Percentiles rank a stretch among this genome's conserved stretches.
Conservation (phyloP, 257 asterid genomes). For the Solanum acaule region DNA sequence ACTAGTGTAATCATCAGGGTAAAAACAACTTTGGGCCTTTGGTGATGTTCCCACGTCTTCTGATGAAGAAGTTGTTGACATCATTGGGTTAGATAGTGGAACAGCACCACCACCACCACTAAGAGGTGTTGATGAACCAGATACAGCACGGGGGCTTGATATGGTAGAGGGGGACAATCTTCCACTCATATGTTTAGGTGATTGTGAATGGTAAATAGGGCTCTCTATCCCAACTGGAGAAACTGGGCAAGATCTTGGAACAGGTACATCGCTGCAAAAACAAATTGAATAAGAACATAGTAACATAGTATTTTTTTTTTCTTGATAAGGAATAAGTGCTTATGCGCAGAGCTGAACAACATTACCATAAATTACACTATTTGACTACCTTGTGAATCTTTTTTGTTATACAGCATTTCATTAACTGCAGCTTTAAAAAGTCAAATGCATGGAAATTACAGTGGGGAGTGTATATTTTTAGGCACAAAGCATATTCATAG, state of each 20-base stretch:
- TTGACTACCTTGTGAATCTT: not conserved
- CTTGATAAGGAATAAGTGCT: not conserved
- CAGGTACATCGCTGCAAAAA: not conserved
- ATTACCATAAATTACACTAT: not conserved
- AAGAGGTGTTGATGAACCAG: conserved; percentile 18
- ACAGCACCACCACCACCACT: not conserved
- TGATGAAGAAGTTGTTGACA: not conserved
- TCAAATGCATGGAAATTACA: not conserved
- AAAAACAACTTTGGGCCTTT: not conserved
- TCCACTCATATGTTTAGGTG: conserved; percentile 16
- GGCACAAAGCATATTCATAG: not conserved
- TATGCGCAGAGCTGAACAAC: not conserved
- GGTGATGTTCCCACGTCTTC: not conserved
- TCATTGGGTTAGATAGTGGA: not conserved
- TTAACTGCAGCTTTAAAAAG: not conserved
- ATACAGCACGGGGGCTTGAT: conserved; percentile 5
- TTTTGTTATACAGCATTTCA: not conserved
- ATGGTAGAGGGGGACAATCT: conserved; percentile 5
- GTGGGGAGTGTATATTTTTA: not conserved
- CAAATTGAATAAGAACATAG: not conserved
- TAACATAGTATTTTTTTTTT: not conserved
- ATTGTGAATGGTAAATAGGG: not conserved
- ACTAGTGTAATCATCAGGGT: conserved; percentile 8
- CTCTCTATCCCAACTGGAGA: not conserved
- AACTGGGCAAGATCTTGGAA: not conserved